Conservation (phyloP, 2,329 filamentous ascomycete genomes). For the Xylariomycetidae sp. region DNA sequence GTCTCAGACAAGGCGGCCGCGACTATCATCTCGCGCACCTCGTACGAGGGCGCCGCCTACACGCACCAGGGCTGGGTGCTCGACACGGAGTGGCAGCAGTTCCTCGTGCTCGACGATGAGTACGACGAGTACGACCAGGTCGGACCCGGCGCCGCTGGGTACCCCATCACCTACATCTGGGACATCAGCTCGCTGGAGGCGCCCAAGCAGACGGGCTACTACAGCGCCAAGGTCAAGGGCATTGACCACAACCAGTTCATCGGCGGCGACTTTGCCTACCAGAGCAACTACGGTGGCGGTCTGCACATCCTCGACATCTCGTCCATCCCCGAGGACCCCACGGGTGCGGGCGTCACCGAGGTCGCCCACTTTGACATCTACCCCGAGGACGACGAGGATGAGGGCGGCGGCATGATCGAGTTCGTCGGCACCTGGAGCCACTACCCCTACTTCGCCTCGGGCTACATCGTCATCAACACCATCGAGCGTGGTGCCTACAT, state of each 20-base stretch:
- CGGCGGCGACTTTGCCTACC: constrained; percentile 32
- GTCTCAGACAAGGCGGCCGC: constrained; percentile 40
- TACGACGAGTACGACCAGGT: constrained; percentile 39
- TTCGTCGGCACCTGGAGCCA: constrained; percentile 37
- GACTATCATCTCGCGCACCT: constrained; percentile 43
- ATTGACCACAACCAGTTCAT: constrained; percentile 42
- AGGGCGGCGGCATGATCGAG: constrained; percentile 26
- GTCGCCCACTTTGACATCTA: constrained; percentile 41
- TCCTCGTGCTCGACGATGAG: constrained; percentile 44
- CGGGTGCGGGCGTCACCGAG: constrained; percentile 27
- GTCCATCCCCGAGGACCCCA: constrained; percentile 26
- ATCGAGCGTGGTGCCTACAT: constrained; percentile 42
- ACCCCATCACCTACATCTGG: constrained; percentile 43
- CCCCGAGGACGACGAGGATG: constrained; percentile 38
- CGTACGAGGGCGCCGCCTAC: constrained; percentile 49
- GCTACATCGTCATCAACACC: constrained; percentile 40
- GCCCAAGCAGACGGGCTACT: constrained; percentile 36
- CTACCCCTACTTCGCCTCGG: constrained; percentile 38
- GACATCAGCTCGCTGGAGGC: constrained; percentile 35
- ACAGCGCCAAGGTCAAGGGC: constrained; percentile 31
- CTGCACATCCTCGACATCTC: constrained; percentile 31
- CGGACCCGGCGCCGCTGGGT: constrained; percentile 29
- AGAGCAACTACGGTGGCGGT: constrained; percentile 40
- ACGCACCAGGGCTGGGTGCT: constrained; percentile 51
- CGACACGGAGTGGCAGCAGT: constrained; percentile 30